Evolutionary conservation across 2,329 filamentous ascomycete species (phyloP), one percentile per base, ranked within the genome.

Genomic region (Sporothrix schenckii): DNA sequence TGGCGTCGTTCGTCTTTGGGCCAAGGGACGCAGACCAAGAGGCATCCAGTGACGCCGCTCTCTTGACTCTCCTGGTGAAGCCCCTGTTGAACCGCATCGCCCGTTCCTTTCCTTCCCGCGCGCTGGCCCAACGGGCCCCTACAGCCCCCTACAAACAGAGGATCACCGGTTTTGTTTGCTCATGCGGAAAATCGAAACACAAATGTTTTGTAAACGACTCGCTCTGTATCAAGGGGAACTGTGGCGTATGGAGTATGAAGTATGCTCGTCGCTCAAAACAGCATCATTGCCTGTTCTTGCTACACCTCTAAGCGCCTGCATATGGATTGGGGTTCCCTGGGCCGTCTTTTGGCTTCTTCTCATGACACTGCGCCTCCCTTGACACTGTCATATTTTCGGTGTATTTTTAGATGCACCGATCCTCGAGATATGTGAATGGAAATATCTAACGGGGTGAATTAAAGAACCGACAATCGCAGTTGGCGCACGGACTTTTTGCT

Each of bases 91-190:
- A 47, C 58, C n/a, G 58, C 14, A 24, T n/a, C 39, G 39, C 24
- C n/a, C 44, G 7, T 7, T 6, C 39, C 39, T 34, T 24, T 34
- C 11, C 10, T 1, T 39, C 34, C 34, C 34, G 34, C 58, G 58
- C 21, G 39, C 16, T n/a, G 16, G 49, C 7, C 34, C 34, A 9
- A 34, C 34, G 7, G 34, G 4, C 34, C 58, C 41, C 39, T n/a
- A 27, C 21, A 27, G 41, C 21, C 5, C 3, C 39, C 21, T 21
- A 27, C 19, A 39, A 27, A 27, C 39, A 63, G n/a, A 63, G n/a
- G 58, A 63, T 63, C 58, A 39, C 58, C 39, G 13, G 39, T 27
- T 63, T 63, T 44, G 58, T 63, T 63, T 44, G 39, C 21, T 47
- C 39, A 47, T 27, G 39, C 10, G 11, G 39, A 27, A 13, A 63